These are phyloP conservation scores for Boechera retrofracta DNA, from an alignment of 345 rosid species.

Conservation along the genomic window DNA sequence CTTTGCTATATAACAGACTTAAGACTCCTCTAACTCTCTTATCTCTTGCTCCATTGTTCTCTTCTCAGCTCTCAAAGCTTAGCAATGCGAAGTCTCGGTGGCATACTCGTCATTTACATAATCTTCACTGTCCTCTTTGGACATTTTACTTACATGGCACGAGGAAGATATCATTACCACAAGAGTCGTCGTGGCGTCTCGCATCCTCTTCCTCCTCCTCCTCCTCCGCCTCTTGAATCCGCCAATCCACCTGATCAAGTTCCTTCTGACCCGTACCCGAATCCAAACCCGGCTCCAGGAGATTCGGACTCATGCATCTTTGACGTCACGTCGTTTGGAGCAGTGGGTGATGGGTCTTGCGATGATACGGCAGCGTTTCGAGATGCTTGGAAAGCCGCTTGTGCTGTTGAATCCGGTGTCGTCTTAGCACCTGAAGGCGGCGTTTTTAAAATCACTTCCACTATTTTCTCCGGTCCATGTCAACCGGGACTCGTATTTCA, in stretches of 20 bases:
- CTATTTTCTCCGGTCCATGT: constrained; percentile 94
- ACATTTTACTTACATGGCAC: constrained; percentile 40
- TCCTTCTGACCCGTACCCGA: constrained; percentile 75
- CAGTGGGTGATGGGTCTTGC: constrained; percentile 78
- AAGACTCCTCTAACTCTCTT: constrained; percentile 23
- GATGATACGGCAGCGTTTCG: constrained; percentile 84
- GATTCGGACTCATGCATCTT: constrained; percentile 48
- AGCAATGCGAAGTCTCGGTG: constrained; percentile 34
- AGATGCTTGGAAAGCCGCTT: constrained; percentile 91
- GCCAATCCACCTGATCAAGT: constrained; percentile 48
- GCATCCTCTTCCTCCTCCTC: constrained; percentile 34
- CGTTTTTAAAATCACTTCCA: constrained; percentile 76
- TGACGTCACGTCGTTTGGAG: constrained; percentile 78
- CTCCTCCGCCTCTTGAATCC: constrained; percentile 1
- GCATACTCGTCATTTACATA: constrained; percentile 39
- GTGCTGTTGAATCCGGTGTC: constrained; percentile 69
- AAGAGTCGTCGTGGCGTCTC: constrained; percentile 50
- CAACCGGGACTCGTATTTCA: constrained; percentile 79
- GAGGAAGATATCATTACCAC: constrained; percentile 73
- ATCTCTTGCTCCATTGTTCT: constrained; percentile 17
- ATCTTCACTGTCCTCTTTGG: constrained; percentile 32
- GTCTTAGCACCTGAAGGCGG: constrained; percentile 72
- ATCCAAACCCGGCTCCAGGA: constrained; percentile 48
- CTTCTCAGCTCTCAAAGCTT: not conserved
- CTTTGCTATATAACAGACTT: constrained; percentile 48